Percentiles rank a stretch among this genome's conserved stretches.
phyloP scores from a whole-genome alignment of 495 filamentous ascomycete species.

The Podospora australis region DNA sequence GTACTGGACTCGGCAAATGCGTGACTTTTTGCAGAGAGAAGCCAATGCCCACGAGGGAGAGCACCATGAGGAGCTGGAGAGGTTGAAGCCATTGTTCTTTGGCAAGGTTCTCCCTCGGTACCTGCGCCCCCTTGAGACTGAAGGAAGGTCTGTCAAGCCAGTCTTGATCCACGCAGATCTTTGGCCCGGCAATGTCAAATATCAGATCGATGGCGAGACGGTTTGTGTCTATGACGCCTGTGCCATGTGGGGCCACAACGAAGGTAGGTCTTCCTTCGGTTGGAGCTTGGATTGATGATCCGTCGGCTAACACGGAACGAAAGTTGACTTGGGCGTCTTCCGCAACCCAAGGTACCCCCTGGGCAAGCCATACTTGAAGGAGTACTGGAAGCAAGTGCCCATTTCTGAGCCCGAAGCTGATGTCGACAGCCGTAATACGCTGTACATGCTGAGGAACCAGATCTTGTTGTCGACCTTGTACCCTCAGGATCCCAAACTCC shows the following conservation, averaged over 20 bases:
- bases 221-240: slow-evolving; percentile 41
- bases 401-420: slow-evolving; percentile 26
- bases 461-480: slow-evolving; percentile 12
- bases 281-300: too few species aligned
- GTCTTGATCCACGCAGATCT: slow-evolving; percentile 41
- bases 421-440: slow-evolving; percentile 22
- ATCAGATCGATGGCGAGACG: slow-evolving; percentile 24
- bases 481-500: slow-evolving; percentile 14
- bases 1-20: slow-evolving; percentile 31
- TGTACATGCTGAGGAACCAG: slow-evolving; percentile 23
- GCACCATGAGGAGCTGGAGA: slow-evolving; percentile 11
- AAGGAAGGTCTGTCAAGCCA: slow-evolving; percentile 36
- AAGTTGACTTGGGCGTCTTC: slow-evolving; percentile 36
- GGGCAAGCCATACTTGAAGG: slow-evolving; percentile 16
- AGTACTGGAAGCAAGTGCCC: slow-evolving; percentile 19
- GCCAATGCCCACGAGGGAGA: slow-evolving; percentile 9
- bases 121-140: slow-evolving; percentile 31
- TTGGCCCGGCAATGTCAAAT: slow-evolving; percentile 41
- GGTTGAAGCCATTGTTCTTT: slow-evolving; percentile 17
- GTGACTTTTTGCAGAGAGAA: slow-evolving; percentile 12
- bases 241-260: slow-evolving; percentile 45
- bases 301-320: too few species aligned
- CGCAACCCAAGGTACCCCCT: slow-evolving; percentile 21
- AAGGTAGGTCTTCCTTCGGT: slow-evolving; percentile 16
- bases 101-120: slow-evolving; percentile 33